A percentile compares a stretch with the other conserved stretches of the same genome.
phyloP scores from a whole-genome alignment of 441 rosid species.

The Gossypium schwendimanii region DNA sequence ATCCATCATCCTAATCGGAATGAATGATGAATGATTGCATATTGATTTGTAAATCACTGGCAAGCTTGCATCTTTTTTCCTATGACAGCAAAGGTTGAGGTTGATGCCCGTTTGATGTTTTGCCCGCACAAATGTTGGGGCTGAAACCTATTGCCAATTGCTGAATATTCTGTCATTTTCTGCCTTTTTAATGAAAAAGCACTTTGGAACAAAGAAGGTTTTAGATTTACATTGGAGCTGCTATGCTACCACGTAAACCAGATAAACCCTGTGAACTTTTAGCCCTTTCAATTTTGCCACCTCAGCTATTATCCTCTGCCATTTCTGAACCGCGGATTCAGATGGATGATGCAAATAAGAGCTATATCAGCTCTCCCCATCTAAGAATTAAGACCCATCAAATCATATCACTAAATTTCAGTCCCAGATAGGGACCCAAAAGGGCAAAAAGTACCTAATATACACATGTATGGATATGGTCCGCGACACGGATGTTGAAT shows the following conservation, averaged over 20 bases:
- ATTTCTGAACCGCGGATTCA: neutral
- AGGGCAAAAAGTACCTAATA: neutral
- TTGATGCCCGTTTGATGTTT: neutral
- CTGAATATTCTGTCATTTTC: neutral
- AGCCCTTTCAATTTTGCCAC: constrained; percentile 11
- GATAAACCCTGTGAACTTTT: constrained; percentile 7
- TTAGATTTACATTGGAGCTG: neutral
- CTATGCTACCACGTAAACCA: constrained; percentile 12
- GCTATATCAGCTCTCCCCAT: neutral
- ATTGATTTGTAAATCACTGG: too few species aligned
- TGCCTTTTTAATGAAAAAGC: neutral
- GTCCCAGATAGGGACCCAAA: neutral
- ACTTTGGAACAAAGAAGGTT: neutral
- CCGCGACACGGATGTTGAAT: too few species aligned
- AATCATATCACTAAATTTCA: neutral
- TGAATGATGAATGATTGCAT: too few species aligned
- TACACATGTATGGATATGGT: too few species aligned
- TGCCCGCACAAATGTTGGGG: neutral
- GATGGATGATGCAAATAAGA: neutral
- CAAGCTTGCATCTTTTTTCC: too few species aligned
- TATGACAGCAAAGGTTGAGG: too few species aligned
- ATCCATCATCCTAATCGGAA: too few species aligned
- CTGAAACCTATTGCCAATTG: neutral
- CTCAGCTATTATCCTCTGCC: constrained; percentile 3
- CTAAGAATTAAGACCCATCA: neutral